Conservation (phyloP, 805 yeast genomes). For the Starmerella vaccinii region DNA sequence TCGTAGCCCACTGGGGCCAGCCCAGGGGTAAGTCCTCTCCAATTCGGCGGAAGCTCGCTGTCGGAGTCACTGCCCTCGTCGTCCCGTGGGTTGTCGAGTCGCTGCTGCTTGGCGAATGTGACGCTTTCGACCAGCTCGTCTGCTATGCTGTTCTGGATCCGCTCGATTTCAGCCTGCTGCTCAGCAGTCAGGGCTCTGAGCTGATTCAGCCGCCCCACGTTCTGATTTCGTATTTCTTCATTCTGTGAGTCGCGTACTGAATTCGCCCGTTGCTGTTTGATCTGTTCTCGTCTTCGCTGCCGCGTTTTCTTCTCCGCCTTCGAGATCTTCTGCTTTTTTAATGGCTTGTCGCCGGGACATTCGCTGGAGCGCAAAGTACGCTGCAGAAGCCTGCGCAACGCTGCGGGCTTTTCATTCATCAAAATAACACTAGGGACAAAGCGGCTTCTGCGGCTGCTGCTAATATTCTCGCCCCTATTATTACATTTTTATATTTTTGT, state of each 20-base stretch:
- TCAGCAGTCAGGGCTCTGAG: not conserved
- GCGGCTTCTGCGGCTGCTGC: no score
- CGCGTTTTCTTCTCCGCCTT: constrained; percentile 12
- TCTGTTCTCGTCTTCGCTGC: constrained; percentile 8
- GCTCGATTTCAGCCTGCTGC: constrained; percentile 17
- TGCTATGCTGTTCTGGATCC: constrained; percentile 19
- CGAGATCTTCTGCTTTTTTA: constrained; percentile 7
- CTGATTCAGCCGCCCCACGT: constrained; percentile 2
- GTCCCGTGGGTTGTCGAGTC: not conserved
- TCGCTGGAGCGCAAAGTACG: constrained; percentile 12
- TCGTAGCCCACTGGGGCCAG: constrained; percentile 27
- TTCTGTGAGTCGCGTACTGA: not conserved
- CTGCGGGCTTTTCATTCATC: constrained; percentile 6
- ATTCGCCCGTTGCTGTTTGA: not conserved
- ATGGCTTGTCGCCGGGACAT: constrained; percentile 4
- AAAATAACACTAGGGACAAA: not conserved
- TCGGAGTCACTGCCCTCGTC: constrained; percentile 1
- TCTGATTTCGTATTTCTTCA: not conserved
- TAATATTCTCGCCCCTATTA: no score
- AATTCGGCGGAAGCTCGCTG: constrained; percentile 9
- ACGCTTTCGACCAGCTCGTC: constrained; percentile 13
- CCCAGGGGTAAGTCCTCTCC: constrained; percentile 26
- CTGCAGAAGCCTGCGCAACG: constrained; percentile 19
- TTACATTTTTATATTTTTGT: not conserved
- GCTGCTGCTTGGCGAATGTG: constrained; percentile 19